These are phyloP conservation scores for Solanum hybrid DNA, from an alignment of 305 asterid genomes.

Conservation along the genomic window DNA sequence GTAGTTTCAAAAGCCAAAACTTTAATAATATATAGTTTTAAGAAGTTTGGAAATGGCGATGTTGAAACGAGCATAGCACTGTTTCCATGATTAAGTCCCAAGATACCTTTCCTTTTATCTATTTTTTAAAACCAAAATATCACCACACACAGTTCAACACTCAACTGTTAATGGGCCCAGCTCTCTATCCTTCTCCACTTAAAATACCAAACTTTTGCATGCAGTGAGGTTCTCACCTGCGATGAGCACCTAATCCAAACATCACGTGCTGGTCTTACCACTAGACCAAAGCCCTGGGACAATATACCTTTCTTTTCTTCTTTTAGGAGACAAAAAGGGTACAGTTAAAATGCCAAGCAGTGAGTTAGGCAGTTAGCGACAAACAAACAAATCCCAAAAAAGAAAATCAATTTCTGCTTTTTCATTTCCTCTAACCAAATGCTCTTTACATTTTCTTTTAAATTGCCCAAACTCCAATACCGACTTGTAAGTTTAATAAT, in stretches of 20 bases:
- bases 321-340: neutral
- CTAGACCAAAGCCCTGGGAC: neutral
- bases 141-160: neutral
- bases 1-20: neutral
- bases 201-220: neutral
- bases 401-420: neutral
- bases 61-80: neutral
- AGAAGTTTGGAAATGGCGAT: neutral
- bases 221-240: neutral
- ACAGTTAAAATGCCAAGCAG: neutral
- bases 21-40: neutral
- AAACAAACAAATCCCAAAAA: neutral
- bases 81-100: neutral
- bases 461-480: neutral
- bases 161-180: neutral
- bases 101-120: neutral
- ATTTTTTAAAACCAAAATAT: neutral
- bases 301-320: neutral
- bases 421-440: neutral
- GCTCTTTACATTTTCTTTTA: neutral
- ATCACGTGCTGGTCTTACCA: neutral
- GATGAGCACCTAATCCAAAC: neutral
- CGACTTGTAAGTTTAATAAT: neutral
- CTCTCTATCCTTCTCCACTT: neutral
- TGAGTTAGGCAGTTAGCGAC: neutral